Base-by-base conservation (phyloP, 2,329 filamentous ascomycete species). In the Stagonosporopsis vannaccii region DNA sequence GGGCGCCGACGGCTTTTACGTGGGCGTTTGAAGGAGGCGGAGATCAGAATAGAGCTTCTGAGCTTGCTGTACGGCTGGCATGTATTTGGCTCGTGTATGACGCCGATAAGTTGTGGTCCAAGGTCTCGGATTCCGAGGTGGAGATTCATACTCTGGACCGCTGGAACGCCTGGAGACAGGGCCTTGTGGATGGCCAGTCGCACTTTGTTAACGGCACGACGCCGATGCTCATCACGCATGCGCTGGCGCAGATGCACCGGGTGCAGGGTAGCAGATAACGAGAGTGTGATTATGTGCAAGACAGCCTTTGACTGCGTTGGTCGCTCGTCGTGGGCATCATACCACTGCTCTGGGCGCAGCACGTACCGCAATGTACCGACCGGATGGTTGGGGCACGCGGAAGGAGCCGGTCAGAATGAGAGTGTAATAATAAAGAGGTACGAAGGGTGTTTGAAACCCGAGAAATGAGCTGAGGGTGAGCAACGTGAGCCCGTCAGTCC, bases 51-150 rank as follows among this genome's bases (percentile, higher is more conserved):
- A 19, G 22, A 17, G 30, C 43, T 11, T 43, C 54, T 12, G 56
- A 59, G 19, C 25, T 52, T 9, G 28, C 45, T 9, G 26, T 57
- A 15, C 51, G 59, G 2, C 41, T 59, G 6, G 59, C 59, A 12
- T 61, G 56, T n/a, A 47, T 53, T 11, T 61, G 59, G 56, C 37
- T 56, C 26, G 36, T 59, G 13, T 54, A 57, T 8, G 56, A 59
- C 42, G 46, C 46, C 22, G 45, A 43, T 3, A 61, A 61, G 37
- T 11, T 61, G 12, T 59, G 59, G 56, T 36, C 22, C 7, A 57
- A 55, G 19, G 22, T 50, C 2, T 15, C 15, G 2, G 45, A 49
- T 4, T 9, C 28, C 9, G 43, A 39, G 13, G 35, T 33, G 3
- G 36, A 54, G 4, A 19, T 32, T 15, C 53, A 45, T 28, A 54